phyloP scores from a whole-genome alignment of 2,329 filamentous ascomycete genomes.

The Emericellopsis cladophorae region DNA sequence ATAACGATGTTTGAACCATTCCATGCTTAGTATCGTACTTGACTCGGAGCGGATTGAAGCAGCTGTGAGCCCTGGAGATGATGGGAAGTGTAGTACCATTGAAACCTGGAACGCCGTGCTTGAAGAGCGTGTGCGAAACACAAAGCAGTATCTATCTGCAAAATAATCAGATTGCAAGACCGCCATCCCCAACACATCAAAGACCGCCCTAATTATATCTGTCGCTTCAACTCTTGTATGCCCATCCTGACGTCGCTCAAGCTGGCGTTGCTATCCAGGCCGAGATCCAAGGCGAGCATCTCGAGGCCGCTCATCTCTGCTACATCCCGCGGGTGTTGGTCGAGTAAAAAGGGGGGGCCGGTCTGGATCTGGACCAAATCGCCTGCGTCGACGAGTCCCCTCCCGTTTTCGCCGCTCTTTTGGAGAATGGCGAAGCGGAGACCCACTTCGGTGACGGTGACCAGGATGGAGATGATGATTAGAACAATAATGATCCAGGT shows the following conservation, averaged over 20 bases:
- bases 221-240: slow-evolving; percentile 14
- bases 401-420: slow-evolving; percentile 9
- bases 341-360: slow-evolving; percentile 2
- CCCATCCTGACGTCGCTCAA: slow-evolving; percentile 19
- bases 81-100: too few species aligned
- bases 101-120: too few species aligned
- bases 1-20: too few species aligned
- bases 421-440: slow-evolving; percentile 68
- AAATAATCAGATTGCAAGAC: too few species aligned
- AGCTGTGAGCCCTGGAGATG: too few species aligned
- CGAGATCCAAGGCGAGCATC: slow-evolving; percentile 19
- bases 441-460: slow-evolving; percentile 82
- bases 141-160: too few species aligned
- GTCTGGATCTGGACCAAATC: slow-evolving; percentile 5
- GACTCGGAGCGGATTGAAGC: too few species aligned
- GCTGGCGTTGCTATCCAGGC: slow-evolving; percentile 18
- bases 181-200: too few species aligned
- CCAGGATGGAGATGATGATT: slow-evolving; percentile 79
- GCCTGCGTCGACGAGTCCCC: slow-evolving; percentile 5
- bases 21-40: too few species aligned
- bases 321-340: slow-evolving; percentile 1
- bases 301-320: slow-evolving; percentile 15
- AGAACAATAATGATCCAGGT: slow-evolving; percentile 98
- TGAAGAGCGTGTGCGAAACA: too few species aligned
- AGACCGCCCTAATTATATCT: slow-evolving; percentile 3